Conservation (phyloP, 441 rosid species). For the Syzygium syzygioides region DNA sequence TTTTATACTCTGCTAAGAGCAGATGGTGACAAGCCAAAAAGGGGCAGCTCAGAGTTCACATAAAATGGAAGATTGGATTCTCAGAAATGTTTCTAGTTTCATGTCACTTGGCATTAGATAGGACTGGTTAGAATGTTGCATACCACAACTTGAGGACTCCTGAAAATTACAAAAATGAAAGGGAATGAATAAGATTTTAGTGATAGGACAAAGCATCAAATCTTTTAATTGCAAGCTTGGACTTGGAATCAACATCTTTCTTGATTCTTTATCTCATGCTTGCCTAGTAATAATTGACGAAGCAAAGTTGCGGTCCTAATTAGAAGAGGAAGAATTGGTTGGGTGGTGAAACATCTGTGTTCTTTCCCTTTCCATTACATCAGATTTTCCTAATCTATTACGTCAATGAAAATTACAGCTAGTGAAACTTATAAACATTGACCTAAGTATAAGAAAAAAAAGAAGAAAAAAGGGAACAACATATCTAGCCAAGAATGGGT, state of each 20-base stretch:
- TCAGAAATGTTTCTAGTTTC: not conserved
- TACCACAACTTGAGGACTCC: not conserved
- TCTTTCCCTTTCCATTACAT: not conserved
- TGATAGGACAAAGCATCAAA: not conserved
- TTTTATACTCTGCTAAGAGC: not conserved
- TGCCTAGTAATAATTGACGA: not conserved
- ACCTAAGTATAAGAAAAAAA: not conserved
- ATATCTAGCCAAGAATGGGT: not conserved
- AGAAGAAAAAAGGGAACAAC: not conserved
- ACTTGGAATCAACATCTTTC: not conserved
- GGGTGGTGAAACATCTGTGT: not conserved
- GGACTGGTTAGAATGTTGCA: not conserved
- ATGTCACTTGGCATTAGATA: not conserved
- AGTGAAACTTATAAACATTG: not conserved
- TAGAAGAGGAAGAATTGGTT: not conserved
- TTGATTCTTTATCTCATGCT: not conserved
- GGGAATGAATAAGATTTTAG: not conserved
- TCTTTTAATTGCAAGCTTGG: not conserved
- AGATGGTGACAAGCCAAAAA: not conserved
- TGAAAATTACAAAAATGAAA: not conserved
- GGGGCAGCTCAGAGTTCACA: not conserved
- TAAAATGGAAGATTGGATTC: not conserved
- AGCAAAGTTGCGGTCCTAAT: not conserved
- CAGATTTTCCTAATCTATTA: not conserved
- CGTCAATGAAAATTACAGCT: not conserved